Evolutionary conservation across 345 rosid species (phyloP).

Genomic region (Aquilaria yunnanensis): DNA sequence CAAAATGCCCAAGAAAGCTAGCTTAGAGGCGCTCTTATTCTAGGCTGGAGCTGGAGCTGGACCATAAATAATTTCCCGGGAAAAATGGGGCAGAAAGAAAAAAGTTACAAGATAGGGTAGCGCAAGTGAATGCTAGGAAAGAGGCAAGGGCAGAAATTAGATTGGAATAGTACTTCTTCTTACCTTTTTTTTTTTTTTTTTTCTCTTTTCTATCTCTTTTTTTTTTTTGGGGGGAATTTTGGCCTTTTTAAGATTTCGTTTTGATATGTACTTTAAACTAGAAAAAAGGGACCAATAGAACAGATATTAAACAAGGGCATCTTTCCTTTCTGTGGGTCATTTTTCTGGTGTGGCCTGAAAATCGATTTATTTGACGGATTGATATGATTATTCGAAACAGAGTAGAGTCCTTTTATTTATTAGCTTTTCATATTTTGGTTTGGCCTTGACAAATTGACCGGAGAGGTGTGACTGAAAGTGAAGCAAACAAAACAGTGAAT

Average conservation of each 20-base stretch:
- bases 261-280: constrained; percentile 7
- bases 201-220: neutral
- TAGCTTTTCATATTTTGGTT: neutral
- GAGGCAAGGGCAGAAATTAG: neutral
- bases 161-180: neutral
- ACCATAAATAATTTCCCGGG: constrained; percentile 14
- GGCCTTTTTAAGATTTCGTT: constrained; percentile 7
- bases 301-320: constrained; percentile 17
- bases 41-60: constrained; percentile 10
- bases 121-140: neutral
- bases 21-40: constrained; percentile 55
- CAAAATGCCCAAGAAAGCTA: constrained; percentile 55
- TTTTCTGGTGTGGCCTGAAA: neutral
- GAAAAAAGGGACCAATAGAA: constrained; percentile 7
- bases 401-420: neutral
- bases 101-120: neutral
- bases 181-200: neutral
- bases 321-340: constrained; percentile 9
- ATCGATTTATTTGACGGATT: neutral
- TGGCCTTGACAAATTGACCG: constrained; percentile 14
- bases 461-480: neutral
- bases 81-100: constrained; percentile 10
- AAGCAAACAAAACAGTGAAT: neutral
- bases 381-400: constrained; percentile 13
- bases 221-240: constrained; percentile 7